phyloP scores from a whole-genome alignment of 495 filamentous ascomycete genomes.

The Oidiodendron maius region DNA sequence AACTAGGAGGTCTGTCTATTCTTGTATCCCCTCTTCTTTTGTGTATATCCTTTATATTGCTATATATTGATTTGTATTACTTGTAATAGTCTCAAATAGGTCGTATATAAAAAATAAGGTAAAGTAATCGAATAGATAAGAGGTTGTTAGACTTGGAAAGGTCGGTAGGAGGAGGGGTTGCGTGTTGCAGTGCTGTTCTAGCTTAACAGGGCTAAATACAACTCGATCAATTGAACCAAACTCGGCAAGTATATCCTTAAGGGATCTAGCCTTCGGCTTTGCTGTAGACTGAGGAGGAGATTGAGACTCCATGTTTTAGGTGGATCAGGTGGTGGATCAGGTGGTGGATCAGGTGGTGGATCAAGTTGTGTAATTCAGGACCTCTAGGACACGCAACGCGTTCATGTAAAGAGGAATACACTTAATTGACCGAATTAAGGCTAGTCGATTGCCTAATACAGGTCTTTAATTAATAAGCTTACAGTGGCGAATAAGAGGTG shows the following conservation, averaged over 20 bases:
- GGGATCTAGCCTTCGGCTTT: background rate
- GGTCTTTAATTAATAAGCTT: too few species aligned
- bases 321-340: too few species aligned
- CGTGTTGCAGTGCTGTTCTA: background rate
- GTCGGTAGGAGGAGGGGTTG: background rate
- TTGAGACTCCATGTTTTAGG: too few species aligned
- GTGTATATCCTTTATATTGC: background rate
- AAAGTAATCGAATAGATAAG: background rate
- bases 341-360: too few species aligned
- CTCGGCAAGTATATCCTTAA: background rate
- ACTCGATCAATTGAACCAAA: background rate
- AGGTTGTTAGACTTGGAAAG: background rate
- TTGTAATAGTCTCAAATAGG: background rate
- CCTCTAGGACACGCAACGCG: too few species aligned
- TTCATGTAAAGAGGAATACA: too few species aligned
- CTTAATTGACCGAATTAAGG: too few species aligned
- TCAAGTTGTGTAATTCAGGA: too few species aligned
- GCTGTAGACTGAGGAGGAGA: too few species aligned
- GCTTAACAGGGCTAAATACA: background rate
- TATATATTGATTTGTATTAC: background rate
- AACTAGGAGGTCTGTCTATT: background rate
- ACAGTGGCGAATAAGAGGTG: too few species aligned
- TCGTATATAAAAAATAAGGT: background rate
- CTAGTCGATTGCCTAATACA: too few species aligned
- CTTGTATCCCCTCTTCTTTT: background rate